Percentiles rank a stretch among this genome's conserved stretches.
Evolutionary conservation across 441 rosid genomes (phyloP).

Genomic region (Syzygium malaccense): DNA sequence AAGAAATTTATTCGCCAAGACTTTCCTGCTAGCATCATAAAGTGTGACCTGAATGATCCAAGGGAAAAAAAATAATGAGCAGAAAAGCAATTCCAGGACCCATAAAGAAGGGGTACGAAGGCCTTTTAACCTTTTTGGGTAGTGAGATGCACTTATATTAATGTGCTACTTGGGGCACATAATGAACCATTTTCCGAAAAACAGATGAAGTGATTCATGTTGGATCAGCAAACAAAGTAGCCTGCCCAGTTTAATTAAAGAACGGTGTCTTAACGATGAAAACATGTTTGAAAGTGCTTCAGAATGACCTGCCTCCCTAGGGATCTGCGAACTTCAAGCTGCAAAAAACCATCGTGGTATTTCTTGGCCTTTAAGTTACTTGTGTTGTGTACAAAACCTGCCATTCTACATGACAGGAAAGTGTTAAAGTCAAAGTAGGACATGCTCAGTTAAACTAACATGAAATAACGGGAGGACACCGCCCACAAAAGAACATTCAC

Average conservation of each 20-base stretch:
- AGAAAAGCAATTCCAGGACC: not conserved
- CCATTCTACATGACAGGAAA: conserved; percentile 8
- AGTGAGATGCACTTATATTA: not conserved
- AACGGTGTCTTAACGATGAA: not conserved
- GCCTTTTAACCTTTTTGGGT: not conserved
- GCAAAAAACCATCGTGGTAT: conserved; percentile 55
- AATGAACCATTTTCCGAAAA: not conserved
- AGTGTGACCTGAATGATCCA: conserved; percentile 28
- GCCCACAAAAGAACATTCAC: not conserved
- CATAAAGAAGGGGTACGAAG: not conserved
- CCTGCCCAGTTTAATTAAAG: not conserved
- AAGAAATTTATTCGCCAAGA: conserved; percentile 36
- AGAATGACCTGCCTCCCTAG: conserved; percentile 37
- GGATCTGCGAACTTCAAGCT: conserved; percentile 19
- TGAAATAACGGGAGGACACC: too few species aligned
- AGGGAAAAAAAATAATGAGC: not conserved
- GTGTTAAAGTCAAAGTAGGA: not conserved
- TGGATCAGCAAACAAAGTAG: not conserved
- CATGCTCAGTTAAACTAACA: not conserved
- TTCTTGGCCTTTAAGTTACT: conserved; percentile 45
- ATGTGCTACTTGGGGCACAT: not conserved
- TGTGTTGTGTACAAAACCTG: conserved; percentile 48
- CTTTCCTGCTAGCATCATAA: conserved; percentile 37
- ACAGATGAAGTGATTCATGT: not conserved
- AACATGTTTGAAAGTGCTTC: not conserved